phyloP scores from a whole-genome alignment of 345 rosid genomes.

The Euphorbia lathyris region DNA sequence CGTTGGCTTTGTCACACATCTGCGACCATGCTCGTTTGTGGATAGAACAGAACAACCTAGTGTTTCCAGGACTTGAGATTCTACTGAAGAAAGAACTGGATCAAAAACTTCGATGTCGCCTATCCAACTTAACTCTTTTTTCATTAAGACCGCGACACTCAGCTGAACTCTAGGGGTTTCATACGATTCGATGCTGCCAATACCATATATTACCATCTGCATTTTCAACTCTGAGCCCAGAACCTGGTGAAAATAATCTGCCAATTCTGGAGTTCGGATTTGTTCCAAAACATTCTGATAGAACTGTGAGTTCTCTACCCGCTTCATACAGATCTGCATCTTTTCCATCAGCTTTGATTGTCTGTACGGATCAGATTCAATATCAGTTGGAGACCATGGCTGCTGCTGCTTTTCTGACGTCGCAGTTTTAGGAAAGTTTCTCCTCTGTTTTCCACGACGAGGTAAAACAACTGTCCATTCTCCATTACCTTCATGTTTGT shows the following conservation, averaged over 20 bases:
- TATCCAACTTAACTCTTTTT: constrained; percentile 65
- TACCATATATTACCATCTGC: constrained; percentile 73
- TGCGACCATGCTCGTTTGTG: constrained; percentile 71
- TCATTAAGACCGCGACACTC: constrained; percentile 68
- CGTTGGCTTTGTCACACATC: constrained; percentile 56
- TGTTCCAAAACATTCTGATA: constrained; percentile 52
- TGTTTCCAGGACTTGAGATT: constrained; percentile 51
- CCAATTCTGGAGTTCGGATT: constrained; percentile 48
- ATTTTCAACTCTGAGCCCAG: constrained; percentile 52
- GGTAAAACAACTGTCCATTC: constrained; percentile 82
- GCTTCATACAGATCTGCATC: constrained; percentile 45
- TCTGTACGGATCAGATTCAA: constrained; percentile 37
- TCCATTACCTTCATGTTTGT: constrained; percentile 32
- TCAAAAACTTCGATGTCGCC: constrained; percentile 76
- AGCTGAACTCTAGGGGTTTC: constrained; percentile 78
- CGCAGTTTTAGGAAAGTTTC: constrained; percentile 23
- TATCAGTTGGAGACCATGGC: constrained; percentile 56
- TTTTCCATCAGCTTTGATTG: constrained; percentile 52
- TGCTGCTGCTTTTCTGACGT: constrained; percentile 28
- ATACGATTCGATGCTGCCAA: constrained; percentile 79
- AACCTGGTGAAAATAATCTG: constrained; percentile 39
- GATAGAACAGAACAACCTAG: constrained; percentile 70
- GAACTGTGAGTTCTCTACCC: constrained; percentile 55
- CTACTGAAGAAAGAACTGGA: constrained; percentile 72
- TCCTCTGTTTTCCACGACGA: constrained; percentile 45